Evolutionary conservation across 371 early-diverging fungal species (phyloP).

Genomic region (Actinomortierella wolfii): DNA sequence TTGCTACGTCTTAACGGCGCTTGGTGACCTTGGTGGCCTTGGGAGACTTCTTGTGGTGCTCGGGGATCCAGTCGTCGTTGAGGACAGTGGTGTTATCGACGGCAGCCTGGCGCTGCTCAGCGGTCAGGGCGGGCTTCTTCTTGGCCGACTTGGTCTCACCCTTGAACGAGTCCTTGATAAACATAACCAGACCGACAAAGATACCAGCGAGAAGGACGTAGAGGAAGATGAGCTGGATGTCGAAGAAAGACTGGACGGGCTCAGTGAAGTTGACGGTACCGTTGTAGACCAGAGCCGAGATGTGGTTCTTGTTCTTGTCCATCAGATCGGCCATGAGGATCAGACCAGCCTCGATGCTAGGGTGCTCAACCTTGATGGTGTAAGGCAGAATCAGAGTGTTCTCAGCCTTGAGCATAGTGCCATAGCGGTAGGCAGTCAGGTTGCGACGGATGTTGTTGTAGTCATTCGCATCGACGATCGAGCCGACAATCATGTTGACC

Average conservation of each 20-base stretch:
- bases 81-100: conserved; percentile 40
- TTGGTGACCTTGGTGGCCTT: conserved; percentile 28
- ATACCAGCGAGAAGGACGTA: conserved; percentile 41
- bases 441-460: conserved; percentile 40
- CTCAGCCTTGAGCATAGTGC: conserved; percentile 37
- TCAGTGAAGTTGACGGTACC: conserved; percentile 42
- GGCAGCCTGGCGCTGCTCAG: conserved; percentile 45
- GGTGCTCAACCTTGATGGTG: conserved; percentile 39
- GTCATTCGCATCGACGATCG: conserved; percentile 25
- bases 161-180: conserved; percentile 35
- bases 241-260: conserved; percentile 41
- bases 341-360: conserved; percentile 38
- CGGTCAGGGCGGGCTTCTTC: conserved; percentile 42
- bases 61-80: conserved; percentile 49
- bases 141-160: conserved; percentile 37
- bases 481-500: conserved; percentile 38
- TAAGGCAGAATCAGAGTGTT: conserved; percentile 36
- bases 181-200: conserved; percentile 33
- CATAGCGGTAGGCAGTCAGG: conserved; percentile 44
- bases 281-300: conserved; percentile 43
- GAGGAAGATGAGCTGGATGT: conserved; percentile 40
- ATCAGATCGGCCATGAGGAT: conserved; percentile 40
- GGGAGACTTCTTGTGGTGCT: conserved; percentile 49
- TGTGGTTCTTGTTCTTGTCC: conserved; percentile 41
- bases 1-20: conserved; percentile 21